Evolutionary conservation across 164 flowering plant genomes (phyloP), one percentile per base, ranked within the genome.

Genomic region (Liriodendron chinense): DNA sequence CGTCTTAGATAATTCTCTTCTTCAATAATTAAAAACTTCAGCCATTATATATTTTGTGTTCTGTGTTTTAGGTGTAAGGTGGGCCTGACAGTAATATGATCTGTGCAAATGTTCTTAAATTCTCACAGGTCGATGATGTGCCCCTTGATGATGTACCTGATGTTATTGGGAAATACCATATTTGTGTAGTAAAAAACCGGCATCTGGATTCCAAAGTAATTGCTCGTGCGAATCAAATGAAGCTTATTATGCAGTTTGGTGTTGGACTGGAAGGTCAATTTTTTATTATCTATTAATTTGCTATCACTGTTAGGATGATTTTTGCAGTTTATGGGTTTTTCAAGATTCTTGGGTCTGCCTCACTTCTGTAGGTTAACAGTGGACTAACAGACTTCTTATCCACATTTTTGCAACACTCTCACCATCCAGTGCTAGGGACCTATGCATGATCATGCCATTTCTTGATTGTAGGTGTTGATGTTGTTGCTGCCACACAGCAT

Each of bases 161-260:
- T 76, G 90, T 87, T 23, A 91, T 94, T 73, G 80, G 69, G 1
- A 80, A 87, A 72, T 94, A 93, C 82, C 88, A 94, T 65, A 71
- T 94, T 9, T 89, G 96, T 80, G 86, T 94, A 1, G 87, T 85
- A 26, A 94, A 91, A 82, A 86, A 14, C 71, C 84, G 80, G 85
- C 81, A 82, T 70, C 18, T 94, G 9, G 87, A 87, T 78, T 82
- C 90, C 34, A 74, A 84, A 65, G 34, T 89, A 48, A 88, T 94
- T 57, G 79, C 93, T 71, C 86, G 80, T 63, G 98, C 98, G 50
- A 89, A 67, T 22, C 80, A 85, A 66, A 86, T 94, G 94, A 91
- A 93, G 90, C 90, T 94, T 59, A 81, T 94, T 56, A 77, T 94
- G 93, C 97, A 94, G 81, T 93, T 72, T 82, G 98, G 98, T 78